Evolutionary conservation across 768 basidiomycete genomes (phyloP).

Genomic region (Boletus speciosus): DNA sequence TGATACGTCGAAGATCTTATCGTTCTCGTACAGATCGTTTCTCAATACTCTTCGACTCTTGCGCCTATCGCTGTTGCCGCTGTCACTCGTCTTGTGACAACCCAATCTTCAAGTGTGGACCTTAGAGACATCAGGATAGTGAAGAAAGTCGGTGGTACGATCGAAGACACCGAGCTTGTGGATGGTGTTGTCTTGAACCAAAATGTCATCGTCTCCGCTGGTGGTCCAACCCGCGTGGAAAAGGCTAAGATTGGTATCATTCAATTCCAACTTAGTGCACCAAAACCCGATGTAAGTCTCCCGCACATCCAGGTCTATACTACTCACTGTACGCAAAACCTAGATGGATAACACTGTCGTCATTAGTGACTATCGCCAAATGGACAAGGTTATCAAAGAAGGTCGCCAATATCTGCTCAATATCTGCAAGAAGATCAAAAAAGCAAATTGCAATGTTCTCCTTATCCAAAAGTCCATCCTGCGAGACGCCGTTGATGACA

Average conservation of each 20-base stretch:
- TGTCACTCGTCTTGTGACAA: slow-evolving; percentile 85
- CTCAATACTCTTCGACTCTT: slow-evolving; percentile 96
- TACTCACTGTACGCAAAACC: neutral
- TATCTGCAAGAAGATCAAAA: slow-evolving; percentile 99
- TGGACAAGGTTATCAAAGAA: slow-evolving; percentile 99
- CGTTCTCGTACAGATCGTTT: slow-evolving; percentile 71
- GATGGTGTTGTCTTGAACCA: slow-evolving; percentile 98
- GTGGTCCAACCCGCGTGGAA: slow-evolving; percentile 92
- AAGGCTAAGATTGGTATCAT: slow-evolving; percentile 98
- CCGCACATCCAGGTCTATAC: neutral
- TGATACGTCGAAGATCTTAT: slow-evolving; percentile 6
- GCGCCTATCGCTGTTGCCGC: slow-evolving; percentile 99
- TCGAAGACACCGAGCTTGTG: slow-evolving; percentile 96
- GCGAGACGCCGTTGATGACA: slow-evolving; percentile 97
- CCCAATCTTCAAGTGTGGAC: slow-evolving; percentile 92
- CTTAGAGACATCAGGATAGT: slow-evolving; percentile 94
- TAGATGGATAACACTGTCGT: slow-evolving; percentile 99
- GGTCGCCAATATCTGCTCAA: slow-evolving; percentile 97
- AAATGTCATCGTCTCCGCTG: slow-evolving; percentile 84
- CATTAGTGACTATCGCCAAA: slow-evolving; percentile 98
- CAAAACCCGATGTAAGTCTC: slow-evolving; percentile 87
- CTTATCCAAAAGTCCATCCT: slow-evolving; percentile 99
- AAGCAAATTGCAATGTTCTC: slow-evolving; percentile 98
- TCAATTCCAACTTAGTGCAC: slow-evolving; percentile 96
- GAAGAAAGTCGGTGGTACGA: slow-evolving; percentile 98